Percentiles rank a stretch among this genome's conserved stretches.
Evolutionary conservation across 805 yeast species (phyloP).

Genomic region (Komagataella pseudopastoris): DNA sequence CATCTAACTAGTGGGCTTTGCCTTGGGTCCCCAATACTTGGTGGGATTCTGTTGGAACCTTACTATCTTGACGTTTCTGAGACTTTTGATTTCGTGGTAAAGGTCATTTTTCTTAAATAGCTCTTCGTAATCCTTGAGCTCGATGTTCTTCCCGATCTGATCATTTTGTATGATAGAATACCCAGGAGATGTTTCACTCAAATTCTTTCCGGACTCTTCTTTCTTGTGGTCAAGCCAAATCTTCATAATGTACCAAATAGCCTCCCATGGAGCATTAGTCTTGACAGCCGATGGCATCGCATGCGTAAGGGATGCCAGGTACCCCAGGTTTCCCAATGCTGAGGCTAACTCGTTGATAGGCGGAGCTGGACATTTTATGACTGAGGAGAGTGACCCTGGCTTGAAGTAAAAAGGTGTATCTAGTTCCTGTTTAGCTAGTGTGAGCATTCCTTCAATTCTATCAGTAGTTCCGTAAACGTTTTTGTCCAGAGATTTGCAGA

Average conservation of each 20-base stretch:
- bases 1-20: slow-evolving; percentile 38
- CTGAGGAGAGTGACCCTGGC: slow-evolving; percentile 62
- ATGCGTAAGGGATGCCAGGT: slow-evolving; percentile 75
- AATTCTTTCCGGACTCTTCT: slow-evolving; percentile 23
- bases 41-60: slow-evolving; percentile 88
- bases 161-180: slow-evolving; percentile 38
- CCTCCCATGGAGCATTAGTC: slow-evolving; percentile 81
- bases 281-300: slow-evolving; percentile 77
- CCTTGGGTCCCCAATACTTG: slow-evolving; percentile 95
- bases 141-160: slow-evolving; percentile 19
- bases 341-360: slow-evolving; percentile 58
- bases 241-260: slow-evolving; percentile 59
- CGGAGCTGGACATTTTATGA: slow-evolving; percentile 74
- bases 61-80: slow-evolving; percentile 69
- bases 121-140: slow-evolving; percentile 16
- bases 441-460: slow-evolving; percentile 86
- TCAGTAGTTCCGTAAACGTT: slow-evolving; percentile 64
- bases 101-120: slow-evolving; percentile 52
- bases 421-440: slow-evolving; percentile 67
- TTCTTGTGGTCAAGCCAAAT: slow-evolving; percentile 40
- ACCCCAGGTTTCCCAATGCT: slow-evolving; percentile 79
- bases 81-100: slow-evolving; percentile 39
- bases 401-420: slow-evolving; percentile 71
- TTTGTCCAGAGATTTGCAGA: slow-evolving; percentile 23
- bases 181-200: slow-evolving; percentile 42